Base-by-base conservation (phyloP, 306 rosid genomes). In the Prunus armeniaca region DNA sequence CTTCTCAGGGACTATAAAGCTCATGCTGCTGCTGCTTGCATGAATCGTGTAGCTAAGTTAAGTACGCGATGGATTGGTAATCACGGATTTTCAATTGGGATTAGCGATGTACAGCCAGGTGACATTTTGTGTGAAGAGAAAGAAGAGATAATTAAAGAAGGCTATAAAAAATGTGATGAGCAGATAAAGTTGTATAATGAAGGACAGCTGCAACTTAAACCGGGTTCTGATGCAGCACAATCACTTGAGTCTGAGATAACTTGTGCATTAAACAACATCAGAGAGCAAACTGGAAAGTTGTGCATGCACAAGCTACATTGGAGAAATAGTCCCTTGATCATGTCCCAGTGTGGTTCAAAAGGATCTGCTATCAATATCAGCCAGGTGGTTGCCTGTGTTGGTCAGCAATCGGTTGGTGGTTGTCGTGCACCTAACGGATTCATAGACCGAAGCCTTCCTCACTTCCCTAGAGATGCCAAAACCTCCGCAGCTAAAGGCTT, bases 41-140 rank as follows among this genome's bases (percentile, higher is more conserved):
- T 94, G 98, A 94, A 94, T 85, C 98, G 95, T 51, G 78, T 94
- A 18, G 95, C 98, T 67, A 94, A 94, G 80, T 86, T 94, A 72
- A 94, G 97, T 90, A 97, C 95, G 4, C 90, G 95, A 41, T 94
- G 98, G 98, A 92, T 94, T 64, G 98, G 98, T 74, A 94, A 94
- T 80, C 97, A 89, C 75, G 98, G 98, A 68, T 94, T 94, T 88
- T 85, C 98, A 22, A 91, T 94, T 78, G 98, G 97, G 72, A 90
- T 94, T 80, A 97, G 93, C 64, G 98, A 94, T 83, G 98, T 94
- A 69, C 95, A 94, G 81, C 96, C 97, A 22, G 89, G 90, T 81
- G 78, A 80, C 69, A 47, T 22, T 38, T 82, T 94, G 88, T 76
- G 80, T 43, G 46, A 75, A 2, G 74, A 78, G 89, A 94, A 85